phyloP scores from a whole-genome alignment of 2,329 filamentous ascomycete genomes.

The Sporothrix mexicana region DNA sequence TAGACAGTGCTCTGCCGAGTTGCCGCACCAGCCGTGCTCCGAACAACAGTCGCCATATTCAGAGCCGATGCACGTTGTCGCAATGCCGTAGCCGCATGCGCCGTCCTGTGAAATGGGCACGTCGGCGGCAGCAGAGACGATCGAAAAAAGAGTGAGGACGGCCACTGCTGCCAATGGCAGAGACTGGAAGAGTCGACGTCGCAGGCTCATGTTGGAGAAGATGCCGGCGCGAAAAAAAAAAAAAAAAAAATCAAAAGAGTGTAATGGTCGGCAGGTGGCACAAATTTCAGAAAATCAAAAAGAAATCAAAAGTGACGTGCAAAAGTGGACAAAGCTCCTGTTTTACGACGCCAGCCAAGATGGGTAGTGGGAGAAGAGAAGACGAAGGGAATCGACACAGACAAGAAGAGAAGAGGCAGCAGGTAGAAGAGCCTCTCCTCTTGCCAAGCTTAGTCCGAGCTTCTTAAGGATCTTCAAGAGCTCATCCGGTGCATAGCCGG shows the following conservation, averaged over 20 bases:
- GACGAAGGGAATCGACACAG: background rate
- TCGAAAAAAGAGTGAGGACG: background rate
- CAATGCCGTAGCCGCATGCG: slow-evolving; percentile 22
- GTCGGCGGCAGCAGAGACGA: background rate
- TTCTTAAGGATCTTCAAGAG: background rate
- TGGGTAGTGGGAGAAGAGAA: background rate
- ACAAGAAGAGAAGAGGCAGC: background rate
- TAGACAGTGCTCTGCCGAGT: slow-evolving; percentile 34
- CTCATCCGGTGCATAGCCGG: background rate
- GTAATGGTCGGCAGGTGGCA: background rate
- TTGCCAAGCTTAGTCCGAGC: background rate
- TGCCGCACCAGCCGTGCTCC: slow-evolving; percentile 35
- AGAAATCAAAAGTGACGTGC: background rate
- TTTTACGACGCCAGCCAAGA: background rate
- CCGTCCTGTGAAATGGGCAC: slow-evolving; percentile 31
- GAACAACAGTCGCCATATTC: slow-evolving; percentile 35
- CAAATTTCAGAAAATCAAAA: background rate
- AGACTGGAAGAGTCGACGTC: background rate
- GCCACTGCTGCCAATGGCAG: slow-evolving; percentile 38
- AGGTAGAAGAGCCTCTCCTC: background rate
- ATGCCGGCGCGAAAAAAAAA: background rate
- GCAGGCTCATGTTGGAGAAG: background rate
- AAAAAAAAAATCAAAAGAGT: background rate
- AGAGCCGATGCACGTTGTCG: slow-evolving; percentile 33
- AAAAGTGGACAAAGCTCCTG: background rate